Base-by-base conservation (phyloP, 192 early-diverging fungal species). In the Coemansia sp. region DNA sequence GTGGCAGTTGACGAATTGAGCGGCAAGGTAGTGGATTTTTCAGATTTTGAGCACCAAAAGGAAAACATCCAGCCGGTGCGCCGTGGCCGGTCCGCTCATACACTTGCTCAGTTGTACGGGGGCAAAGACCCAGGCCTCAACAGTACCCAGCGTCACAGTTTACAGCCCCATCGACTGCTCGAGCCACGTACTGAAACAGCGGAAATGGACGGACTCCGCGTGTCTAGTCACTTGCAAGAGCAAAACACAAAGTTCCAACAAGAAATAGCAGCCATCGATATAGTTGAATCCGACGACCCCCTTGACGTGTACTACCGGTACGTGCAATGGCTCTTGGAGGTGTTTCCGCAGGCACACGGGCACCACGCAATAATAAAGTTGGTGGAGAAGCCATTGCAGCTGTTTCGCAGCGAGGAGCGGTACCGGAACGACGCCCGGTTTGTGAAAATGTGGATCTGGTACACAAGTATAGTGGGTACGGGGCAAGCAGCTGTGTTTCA, bases 21-120 rank as follows among this genome's bases (percentile, higher is more conserved):
- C 7, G 66, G 47, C 3, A 52, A 56, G 24, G 50, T 64, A 43
- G 68, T 80, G 11, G 73, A 84, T 22, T 82, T 81, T 57, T 54
- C 74, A 6, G 68, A 74, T 10, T 85, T 93, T 32, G 90, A 91
- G 64, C 67, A 83, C 39, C 86, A 93, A 53, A 90, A 90, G 65
- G 91, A 93, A 72, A 93, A 93, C 76, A 89, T 93, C 37, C 74
- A 84, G 27, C 90, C 90, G 19, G 61, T 85, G 9, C 70, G 74
- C 4, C 68, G 86, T 23, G 91, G 91, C 12, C 83, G 91, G 9
- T 86, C 83, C 45, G 90, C 87, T n/a, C 68, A 62, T 10, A 59
- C 75, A 5, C 65, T 87, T 1, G 62, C 80, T 0, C 60, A 62
- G 3, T 49, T 83, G 23, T 82, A 78, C 65, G 71, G 75, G 23